These are phyloP conservation scores for Vitis hybrid DNA, from an alignment of 177 flowering plant genomes.

Conservation along the genomic window DNA sequence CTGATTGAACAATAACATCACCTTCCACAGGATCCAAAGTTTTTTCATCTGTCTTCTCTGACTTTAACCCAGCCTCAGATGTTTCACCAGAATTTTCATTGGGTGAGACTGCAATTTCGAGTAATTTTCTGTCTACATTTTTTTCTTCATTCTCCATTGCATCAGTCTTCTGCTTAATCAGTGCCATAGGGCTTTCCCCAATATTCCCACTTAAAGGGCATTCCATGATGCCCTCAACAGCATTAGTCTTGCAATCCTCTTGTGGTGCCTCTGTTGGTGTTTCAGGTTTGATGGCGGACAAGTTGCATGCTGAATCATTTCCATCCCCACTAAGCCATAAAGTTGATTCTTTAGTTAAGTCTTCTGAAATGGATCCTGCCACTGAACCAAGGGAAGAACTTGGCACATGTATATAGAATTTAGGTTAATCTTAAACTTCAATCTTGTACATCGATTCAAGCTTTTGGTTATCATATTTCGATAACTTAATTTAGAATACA, in stretches of 20 bases:
- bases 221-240: constrained; percentile 3
- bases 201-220: constrained; percentile 6
- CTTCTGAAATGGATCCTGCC: constrained; percentile 9
- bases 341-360: constrained; percentile 12
- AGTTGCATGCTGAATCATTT: constrained; percentile 5
- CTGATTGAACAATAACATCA: constrained; percentile 8
- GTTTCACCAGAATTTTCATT: constrained; percentile 7
- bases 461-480: no score
- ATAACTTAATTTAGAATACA: no score
- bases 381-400: constrained; percentile 5
- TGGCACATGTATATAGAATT: constrained; percentile 1
- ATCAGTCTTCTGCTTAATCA: constrained; percentile 10
- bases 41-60: constrained; percentile 8
- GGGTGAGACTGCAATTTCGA: constrained; percentile 3
- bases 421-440: no score
- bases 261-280: background rate
- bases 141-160: constrained; percentile 11
- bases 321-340: constrained; percentile 1
- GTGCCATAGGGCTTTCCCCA: background rate
- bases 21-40: constrained; percentile 1
- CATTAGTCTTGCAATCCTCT: constrained; percentile 6
- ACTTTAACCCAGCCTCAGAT: constrained; percentile 12
- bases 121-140: constrained; percentile 1
- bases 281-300: constrained; percentile 9
- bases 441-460: no score